Conservation (phyloP, 2,329 filamentous ascomycete species). For the Botrytis tulipae region DNA sequence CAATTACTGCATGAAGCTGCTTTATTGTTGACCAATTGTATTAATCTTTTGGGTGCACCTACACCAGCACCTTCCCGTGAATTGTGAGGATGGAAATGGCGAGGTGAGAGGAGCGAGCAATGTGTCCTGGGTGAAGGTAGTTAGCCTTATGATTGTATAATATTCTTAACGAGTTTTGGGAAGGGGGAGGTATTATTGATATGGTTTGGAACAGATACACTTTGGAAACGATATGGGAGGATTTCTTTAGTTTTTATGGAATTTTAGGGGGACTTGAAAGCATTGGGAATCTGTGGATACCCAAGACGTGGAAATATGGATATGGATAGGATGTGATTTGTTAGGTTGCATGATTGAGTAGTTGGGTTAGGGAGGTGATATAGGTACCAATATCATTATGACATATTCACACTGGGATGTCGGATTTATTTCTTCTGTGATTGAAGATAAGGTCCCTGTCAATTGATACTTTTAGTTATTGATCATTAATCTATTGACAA, state of each 20-base stretch:
- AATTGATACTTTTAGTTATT: not conserved
- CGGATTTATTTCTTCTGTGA: not conserved
- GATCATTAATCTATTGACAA: not conserved
- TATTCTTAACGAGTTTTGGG: not conserved
- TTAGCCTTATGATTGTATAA: not conserved
- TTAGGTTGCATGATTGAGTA: not conserved
- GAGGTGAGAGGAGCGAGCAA: not conserved
- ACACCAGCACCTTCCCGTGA: not conserved
- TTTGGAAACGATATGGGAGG: not conserved
- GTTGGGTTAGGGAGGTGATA: not conserved
- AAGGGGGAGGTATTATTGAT: not conserved
- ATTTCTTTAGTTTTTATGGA: not conserved
- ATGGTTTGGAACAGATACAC: not conserved
- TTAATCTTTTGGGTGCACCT: conserved; percentile 47
- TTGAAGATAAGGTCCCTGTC: not conserved
- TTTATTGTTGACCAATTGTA: conserved; percentile 76
- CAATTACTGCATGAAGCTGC: conserved; percentile 88
- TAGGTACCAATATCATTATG: not conserved
- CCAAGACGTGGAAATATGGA: not conserved
- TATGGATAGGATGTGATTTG: not conserved
- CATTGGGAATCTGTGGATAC: not conserved
- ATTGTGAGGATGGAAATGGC: not conserved
- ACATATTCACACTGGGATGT: not conserved
- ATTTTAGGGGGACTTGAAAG: not conserved
- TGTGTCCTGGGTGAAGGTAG: too few relatives aligned